Conservation (phyloP, 2,329 filamentous ascomycete genomes). For the Remersonia thermophila region DNA sequence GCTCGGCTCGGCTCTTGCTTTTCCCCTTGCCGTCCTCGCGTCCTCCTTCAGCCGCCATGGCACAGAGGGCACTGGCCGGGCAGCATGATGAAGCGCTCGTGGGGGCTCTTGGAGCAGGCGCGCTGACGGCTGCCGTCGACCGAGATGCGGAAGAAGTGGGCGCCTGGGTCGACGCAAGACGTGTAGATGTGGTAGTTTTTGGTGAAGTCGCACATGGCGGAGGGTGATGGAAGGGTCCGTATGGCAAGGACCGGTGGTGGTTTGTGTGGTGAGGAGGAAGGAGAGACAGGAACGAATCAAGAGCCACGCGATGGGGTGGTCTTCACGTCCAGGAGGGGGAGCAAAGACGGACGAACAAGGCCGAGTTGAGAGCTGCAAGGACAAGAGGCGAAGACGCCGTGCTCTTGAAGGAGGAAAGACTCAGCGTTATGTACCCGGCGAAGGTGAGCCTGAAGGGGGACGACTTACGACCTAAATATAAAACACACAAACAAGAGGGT, state of each 20-base stretch:
- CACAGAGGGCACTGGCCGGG: constrained; percentile 28
- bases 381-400: too few species aligned
- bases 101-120: constrained; percentile 50
- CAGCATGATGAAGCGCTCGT: constrained; percentile 59
- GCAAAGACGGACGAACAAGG: too few species aligned
- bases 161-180: constrained; percentile 53
- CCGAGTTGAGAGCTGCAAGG: too few species aligned
- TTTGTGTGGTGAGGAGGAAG: background rate
- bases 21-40: too few species aligned
- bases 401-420: too few species aligned
- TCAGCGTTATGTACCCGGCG: too few species aligned
- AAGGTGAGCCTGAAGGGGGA: too few species aligned
- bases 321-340: too few species aligned
- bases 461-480: constrained; percentile 2
- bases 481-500: constrained; percentile 2
- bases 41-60: constrained; percentile 21
- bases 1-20: too few species aligned
- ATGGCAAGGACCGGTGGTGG: too few species aligned
- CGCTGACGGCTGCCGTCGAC: constrained; percentile 51
- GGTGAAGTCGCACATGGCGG: constrained; percentile 48
- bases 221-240: background rate
- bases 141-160: constrained; percentile 59
- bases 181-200: constrained; percentile 71
- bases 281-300: background rate
- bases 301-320: background rate